These are phyloP conservation scores for Metschnikowia hibisci DNA, from an alignment of 805 yeast genomes.

Conservation along the genomic window DNA sequence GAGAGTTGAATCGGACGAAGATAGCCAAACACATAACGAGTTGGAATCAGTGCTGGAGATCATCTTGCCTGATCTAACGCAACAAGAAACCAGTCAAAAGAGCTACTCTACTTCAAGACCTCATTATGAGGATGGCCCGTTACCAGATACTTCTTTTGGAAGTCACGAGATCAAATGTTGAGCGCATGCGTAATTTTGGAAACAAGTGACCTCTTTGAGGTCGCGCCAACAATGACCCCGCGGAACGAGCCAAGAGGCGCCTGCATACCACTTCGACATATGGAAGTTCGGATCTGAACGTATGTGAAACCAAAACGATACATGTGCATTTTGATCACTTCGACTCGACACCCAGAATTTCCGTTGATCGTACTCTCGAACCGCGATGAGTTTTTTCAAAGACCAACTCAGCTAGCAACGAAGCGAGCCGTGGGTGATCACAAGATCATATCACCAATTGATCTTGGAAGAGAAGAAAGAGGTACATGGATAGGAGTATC, in stretches of 20 bases:
- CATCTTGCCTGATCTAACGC: slow-evolving; percentile 2
- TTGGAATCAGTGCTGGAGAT: slow-evolving; percentile 3
- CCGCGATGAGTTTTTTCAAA: slow-evolving; percentile 76
- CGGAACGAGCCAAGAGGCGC: neutral
- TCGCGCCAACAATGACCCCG: neutral
- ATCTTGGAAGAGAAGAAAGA: slow-evolving; percentile 64
- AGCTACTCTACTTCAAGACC: neutral
- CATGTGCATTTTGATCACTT: slow-evolving; percentile 79
- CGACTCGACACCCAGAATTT: slow-evolving; percentile 67
- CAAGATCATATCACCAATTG: slow-evolving; percentile 62
- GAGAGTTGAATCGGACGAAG: slow-evolving; percentile 1
- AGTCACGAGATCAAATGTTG: slow-evolving; percentile 15
- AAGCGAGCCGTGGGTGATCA: slow-evolving; percentile 30
- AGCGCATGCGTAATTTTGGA: neutral
- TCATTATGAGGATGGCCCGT: slow-evolving; percentile 5
- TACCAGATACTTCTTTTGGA: slow-evolving; percentile 13
- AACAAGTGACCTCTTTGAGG: neutral
- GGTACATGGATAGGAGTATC: slow-evolving; percentile 93
- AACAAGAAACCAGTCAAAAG: neutral
- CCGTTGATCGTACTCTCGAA: slow-evolving; percentile 77
- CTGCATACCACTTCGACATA: neutral
- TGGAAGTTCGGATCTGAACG: neutral
- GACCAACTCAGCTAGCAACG: slow-evolving; percentile 65
- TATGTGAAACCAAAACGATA: neutral
- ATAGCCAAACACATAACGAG: slow-evolving; percentile 2